phyloP scores from a whole-genome alignment of 257 asterid genomes.

The Ocimum tenuiflorum region DNA sequence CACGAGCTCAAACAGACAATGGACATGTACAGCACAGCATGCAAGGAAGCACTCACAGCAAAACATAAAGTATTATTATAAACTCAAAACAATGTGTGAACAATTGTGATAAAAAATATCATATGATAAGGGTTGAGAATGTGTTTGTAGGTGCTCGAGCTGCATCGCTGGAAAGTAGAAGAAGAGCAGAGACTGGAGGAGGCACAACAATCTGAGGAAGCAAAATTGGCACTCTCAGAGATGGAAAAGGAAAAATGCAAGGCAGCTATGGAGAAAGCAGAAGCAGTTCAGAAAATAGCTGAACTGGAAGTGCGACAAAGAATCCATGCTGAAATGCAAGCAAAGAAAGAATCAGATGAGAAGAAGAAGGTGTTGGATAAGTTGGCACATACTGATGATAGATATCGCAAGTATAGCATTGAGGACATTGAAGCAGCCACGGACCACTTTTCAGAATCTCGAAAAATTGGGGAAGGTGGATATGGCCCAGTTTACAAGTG shows the following conservation, averaged over 20 bases:
- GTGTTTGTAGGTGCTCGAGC: constrained; percentile 58
- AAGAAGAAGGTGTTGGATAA: constrained; percentile 51
- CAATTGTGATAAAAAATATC: neutral
- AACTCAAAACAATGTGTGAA: neutral
- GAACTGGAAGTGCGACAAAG: constrained; percentile 81
- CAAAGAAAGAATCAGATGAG: constrained; percentile 63
- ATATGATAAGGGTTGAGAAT: neutral
- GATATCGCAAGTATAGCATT: constrained; percentile 70
- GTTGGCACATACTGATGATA: constrained; percentile 49
- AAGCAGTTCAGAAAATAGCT: constrained; percentile 77
- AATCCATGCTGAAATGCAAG: constrained; percentile 67
- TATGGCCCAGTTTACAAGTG: constrained; percentile 85
- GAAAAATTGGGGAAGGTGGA: constrained; percentile 92
- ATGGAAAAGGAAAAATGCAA: constrained; percentile 67
- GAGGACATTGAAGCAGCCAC: constrained; percentile 86
- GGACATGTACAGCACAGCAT: constrained; percentile 94
- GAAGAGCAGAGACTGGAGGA: constrained; percentile 65
- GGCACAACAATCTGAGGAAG: constrained; percentile 67
- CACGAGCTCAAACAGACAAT: constrained; percentile 85
- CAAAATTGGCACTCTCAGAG: constrained; percentile 71
- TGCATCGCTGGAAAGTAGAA: constrained; percentile 77
- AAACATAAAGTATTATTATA: constrained; percentile 52
- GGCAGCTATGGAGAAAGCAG: constrained; percentile 85
- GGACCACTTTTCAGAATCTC: constrained; percentile 45
- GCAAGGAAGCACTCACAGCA: constrained; percentile 86